Evolutionary conservation across 1,284 basidiomycete genomes (phyloP), one percentile per base, ranked within the genome.

Genomic region (Moesziomyces sp.): DNA sequence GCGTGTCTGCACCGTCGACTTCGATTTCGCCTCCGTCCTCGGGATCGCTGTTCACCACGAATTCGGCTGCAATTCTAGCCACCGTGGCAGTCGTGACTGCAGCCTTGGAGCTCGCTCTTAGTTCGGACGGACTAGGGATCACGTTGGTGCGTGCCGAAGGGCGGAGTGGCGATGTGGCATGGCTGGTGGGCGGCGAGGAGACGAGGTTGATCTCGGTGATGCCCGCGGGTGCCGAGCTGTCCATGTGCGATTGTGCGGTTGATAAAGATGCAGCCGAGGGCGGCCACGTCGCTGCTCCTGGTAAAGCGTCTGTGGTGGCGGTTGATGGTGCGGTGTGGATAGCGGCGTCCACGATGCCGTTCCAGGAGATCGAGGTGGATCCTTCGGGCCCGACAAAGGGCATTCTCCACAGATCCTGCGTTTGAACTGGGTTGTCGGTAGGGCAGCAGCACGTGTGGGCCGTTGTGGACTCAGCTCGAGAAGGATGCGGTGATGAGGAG

Each of bases 111-210:
- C 21, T 3, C 3, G 38, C 45, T 9, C 51, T 40, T 18, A 28
- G 16, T 3, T 24, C 23, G 0, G 56, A 38, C 6, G 56, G 47
- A 30, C 52, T 59, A 3, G n/a, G 16, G 11, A 42, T 23, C 0
- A 70, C 42, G 21, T 64, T 70, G 10, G 49, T 42, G n/a, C 42
- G 42, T 1, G 34, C 5, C 13, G 67, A 64, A 1, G 67, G 61
- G 11, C 58, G 34, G 26, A 64, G 19, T 8, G 67, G 67, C 10
- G 65, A 68, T 38, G 54, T 44, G 30, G 47, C 60, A 43, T 70
- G 67, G 26, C 53, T 64, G 3, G 60, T 70, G 1, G 60, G 67
- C 18, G 67, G 67, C 8, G 67, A 64, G 7, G 61, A 64, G 34
- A 60, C 50, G 35, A 63, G 26, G 34, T 64, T 57, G 53, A 64